phyloP scores from a whole-genome alignment of 106 monocot genomes.

The Agapanthus africanus region DNA sequence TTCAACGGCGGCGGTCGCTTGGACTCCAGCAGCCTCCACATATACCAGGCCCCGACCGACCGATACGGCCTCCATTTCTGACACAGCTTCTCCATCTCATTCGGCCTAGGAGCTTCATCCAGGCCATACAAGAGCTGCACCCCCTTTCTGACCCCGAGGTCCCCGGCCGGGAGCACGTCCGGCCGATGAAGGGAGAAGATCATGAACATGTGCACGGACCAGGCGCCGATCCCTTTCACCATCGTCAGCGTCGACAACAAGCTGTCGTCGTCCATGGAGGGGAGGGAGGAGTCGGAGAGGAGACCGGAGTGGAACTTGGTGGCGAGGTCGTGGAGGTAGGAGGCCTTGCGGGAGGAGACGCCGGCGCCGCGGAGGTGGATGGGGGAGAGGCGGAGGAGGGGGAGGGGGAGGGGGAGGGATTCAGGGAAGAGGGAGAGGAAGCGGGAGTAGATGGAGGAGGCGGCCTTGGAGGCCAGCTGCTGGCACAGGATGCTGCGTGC shows the following conservation, averaged over 20 bases:
- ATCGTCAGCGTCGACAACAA: constrained; percentile 51
- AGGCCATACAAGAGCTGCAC: constrained; percentile 54
- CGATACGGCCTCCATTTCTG: constrained; percentile 56
- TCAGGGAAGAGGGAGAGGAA: constrained; percentile 43
- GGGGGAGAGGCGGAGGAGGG: constrained; percentile 31
- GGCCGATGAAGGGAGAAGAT: constrained; percentile 58
- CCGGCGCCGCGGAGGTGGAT: constrained; percentile 51
- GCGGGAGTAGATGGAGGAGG: constrained; percentile 46
- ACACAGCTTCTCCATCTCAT: constrained; percentile 58
- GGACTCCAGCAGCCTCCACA: constrained; percentile 46
- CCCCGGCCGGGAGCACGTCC: constrained; percentile 51
- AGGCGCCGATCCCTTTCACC: constrained; percentile 67
- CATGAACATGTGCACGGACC: constrained; percentile 75
- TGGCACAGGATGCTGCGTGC: constrained; percentile 55
- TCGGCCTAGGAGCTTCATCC: constrained; percentile 34
- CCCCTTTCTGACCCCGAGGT: constrained; percentile 52
- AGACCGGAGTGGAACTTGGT: constrained; percentile 48
- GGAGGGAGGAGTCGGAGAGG: constrained; percentile 41
- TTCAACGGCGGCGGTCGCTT: background rate
- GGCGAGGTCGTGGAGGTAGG: constrained; percentile 64
- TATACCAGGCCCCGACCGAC: constrained; percentile 62
- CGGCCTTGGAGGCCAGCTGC: constrained; percentile 59
- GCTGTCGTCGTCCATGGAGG: constrained; percentile 41
- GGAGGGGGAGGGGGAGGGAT: constrained; percentile 24
- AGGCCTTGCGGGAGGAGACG: constrained; percentile 51